Evolutionary conservation across 306 rosid species (phyloP), one percentile per base, ranked within the genome.

Genomic region (Corylus heterophylla): DNA sequence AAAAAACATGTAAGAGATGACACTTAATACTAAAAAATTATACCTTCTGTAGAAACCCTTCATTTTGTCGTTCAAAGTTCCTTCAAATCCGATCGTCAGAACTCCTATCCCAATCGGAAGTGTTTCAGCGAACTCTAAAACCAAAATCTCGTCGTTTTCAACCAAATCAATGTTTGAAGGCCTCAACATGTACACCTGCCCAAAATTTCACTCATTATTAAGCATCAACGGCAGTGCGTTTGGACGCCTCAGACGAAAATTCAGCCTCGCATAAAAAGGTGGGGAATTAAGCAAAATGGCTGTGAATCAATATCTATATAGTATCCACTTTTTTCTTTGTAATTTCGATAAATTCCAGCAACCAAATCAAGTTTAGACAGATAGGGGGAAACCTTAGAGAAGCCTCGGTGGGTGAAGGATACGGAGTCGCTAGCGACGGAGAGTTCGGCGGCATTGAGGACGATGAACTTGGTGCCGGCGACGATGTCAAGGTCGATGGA

Each of bases 21-120:
- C 22, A 22, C 22, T 22, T 22, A 22, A 22, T 22, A 22, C 22
- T 22, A 22, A 22, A 22, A 7, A 47, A 47, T 7, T 47, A 47
- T 76, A 88, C 98, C 98, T 92, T 85, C 90, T 86, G 82, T 89
- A 95, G 76, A 95, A 92, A 1, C 98, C 98, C 87, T 92, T 95
- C 97, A 92, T 92, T 69, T 79, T 85, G 84, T 95, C 98, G 72
- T 89, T 95, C 88, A 95, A 83, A 73, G 58, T 83, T 79, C 98
- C 98, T 67, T 93, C 85, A 83, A 92, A 95, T 47, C 37, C 76
- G 84, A 95, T 90, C 29, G 77, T 52, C 82, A 95, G 83, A 20
- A 89, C 82, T 75, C 98, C 99, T 9, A 76, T 64, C 61, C 98
- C 99, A 67, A 74, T 27, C 7, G 90, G 96, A 35, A 95, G 72